Percentiles rank a stretch among this genome's conserved stretches.
Conservation (phyloP, 176 grass and related monocot genomes). For the Aechmea fasciata region DNA sequence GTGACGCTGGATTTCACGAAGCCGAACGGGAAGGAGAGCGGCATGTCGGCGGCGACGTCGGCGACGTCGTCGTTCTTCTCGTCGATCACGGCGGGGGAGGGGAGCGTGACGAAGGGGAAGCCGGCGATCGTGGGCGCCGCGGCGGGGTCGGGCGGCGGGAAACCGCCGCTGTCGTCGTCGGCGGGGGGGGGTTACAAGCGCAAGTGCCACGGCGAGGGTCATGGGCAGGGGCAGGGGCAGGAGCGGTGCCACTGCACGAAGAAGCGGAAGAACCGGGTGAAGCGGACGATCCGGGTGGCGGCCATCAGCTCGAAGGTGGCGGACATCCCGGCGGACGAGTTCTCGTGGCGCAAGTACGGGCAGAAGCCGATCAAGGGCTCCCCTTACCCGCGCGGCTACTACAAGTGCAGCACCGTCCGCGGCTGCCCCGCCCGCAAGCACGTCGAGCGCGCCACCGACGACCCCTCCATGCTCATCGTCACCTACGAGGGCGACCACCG, state of each 20-base stretch:
- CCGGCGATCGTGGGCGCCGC: not conserved
- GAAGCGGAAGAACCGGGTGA: slow-evolving; percentile 12
- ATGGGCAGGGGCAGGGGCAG: no score
- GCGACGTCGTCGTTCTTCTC: slow-evolving; percentile 8
- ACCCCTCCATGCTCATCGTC: slow-evolving; percentile 16
- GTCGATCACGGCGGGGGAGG: slow-evolving; percentile 12
- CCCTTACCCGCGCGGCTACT: slow-evolving; percentile 10
- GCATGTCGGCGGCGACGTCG: not conserved
- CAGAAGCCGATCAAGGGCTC: slow-evolving; percentile 29
- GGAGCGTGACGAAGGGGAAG: slow-evolving; percentile 13
- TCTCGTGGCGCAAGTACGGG: slow-evolving; percentile 25
- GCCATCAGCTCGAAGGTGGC: slow-evolving; percentile 8
- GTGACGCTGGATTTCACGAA: slow-evolving; percentile 12
- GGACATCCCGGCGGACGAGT: slow-evolving; percentile 19
- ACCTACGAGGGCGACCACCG: slow-evolving; percentile 20
- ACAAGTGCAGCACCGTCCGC: slow-evolving; percentile 18
- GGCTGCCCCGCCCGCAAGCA: slow-evolving; percentile 22
- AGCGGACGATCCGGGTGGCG: slow-evolving; percentile 11
- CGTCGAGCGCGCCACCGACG: slow-evolving; percentile 19
- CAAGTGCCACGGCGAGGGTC: not conserved
- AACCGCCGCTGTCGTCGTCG: not conserved
- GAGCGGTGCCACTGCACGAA: slow-evolving; percentile 6
- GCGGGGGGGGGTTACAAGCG: not conserved
- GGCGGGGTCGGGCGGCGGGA: not conserved
- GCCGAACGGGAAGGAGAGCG: not conserved